These are phyloP conservation scores for Clarireedia hainanense DNA, from an alignment of 2,329 filamentous ascomycete species.

Conservation along the genomic window DNA sequence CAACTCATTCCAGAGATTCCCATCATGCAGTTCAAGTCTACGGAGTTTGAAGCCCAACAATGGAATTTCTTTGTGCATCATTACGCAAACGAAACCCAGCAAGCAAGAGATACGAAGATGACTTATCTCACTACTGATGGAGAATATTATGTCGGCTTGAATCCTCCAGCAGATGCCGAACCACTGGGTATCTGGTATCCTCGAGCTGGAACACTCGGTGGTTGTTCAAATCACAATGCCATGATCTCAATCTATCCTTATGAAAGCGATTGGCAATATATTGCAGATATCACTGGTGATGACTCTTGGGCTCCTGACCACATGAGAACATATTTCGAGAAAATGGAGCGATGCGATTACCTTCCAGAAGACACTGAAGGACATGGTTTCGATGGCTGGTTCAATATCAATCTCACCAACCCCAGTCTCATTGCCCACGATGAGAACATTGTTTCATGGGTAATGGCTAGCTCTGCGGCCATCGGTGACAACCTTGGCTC, in stretches of 20 bases:
- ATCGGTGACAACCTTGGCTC: neutral
- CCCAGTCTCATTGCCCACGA: slow-evolving; percentile 14
- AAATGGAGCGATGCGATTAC: slow-evolving; percentile 38
- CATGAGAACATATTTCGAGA: slow-evolving; percentile 36
- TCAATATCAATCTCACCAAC: slow-evolving; percentile 20
- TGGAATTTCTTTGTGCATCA: slow-evolving; percentile 40
- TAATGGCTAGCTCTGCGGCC: neutral
- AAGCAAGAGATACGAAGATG: slow-evolving; percentile 15
- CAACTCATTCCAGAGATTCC: slow-evolving; percentile 38
- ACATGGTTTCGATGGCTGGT: slow-evolving; percentile 25
- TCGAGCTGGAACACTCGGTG: slow-evolving; percentile 27
- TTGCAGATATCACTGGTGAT: slow-evolving; percentile 21
- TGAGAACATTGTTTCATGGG: slow-evolving; percentile 9
- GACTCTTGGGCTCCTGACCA: slow-evolving; percentile 26
- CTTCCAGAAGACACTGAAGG: slow-evolving; percentile 29
- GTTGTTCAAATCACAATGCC: slow-evolving; percentile 23
- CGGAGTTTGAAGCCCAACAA: slow-evolving; percentile 37
- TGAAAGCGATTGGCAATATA: slow-evolving; percentile 21
- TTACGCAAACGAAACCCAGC: slow-evolving; percentile 12
- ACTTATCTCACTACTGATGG: slow-evolving; percentile 32
- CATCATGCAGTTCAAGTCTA: slow-evolving; percentile 38
- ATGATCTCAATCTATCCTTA: slow-evolving; percentile 16
- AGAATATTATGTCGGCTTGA: slow-evolving; percentile 19
- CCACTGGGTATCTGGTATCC: slow-evolving; percentile 27
- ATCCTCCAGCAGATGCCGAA: slow-evolving; percentile 19